Evolutionary conservation across 345 rosid genomes (phyloP).

Genomic region (Heritiera littoralis): DNA sequence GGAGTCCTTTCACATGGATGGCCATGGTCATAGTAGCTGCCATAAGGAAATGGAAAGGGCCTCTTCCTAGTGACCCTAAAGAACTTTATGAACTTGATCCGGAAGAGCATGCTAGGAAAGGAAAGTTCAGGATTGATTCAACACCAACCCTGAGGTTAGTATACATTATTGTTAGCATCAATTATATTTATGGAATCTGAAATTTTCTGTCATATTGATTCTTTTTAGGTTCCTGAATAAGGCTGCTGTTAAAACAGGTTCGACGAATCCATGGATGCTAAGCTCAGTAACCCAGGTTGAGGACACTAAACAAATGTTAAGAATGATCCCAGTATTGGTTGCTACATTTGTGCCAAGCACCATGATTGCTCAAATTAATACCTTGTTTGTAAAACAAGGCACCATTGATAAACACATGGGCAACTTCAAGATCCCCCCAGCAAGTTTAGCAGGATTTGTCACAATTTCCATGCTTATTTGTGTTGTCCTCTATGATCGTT

Average conservation of each 20-base stretch:
- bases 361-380: slow-evolving; percentile 70
- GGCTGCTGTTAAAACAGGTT: slow-evolving; percentile 64
- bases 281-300: slow-evolving; percentile 85
- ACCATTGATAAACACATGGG: slow-evolving; percentile 63
- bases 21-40: slow-evolving; percentile 76
- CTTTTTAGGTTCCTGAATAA: slow-evolving; percentile 54
- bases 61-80: slow-evolving; percentile 45
- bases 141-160: slow-evolving; percentile 61
- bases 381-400: slow-evolving; percentile 89
- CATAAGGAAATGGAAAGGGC: slow-evolving; percentile 47
- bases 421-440: slow-evolving; percentile 65
- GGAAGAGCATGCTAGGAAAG: slow-evolving; percentile 46
- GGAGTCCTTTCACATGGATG: slow-evolving; percentile 79
- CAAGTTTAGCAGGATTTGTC: slow-evolving; percentile 60
- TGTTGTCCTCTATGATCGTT: slow-evolving; percentile 60
- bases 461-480: slow-evolving; percentile 64
- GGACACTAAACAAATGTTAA: slow-evolving; percentile 93
- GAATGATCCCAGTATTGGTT: slow-evolving; percentile 75
- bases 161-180: neutral
- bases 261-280: slow-evolving; percentile 56
- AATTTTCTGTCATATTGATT: neutral
- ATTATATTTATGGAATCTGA: neutral
- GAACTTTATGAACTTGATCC: slow-evolving; percentile 60
- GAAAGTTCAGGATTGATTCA: slow-evolving; percentile 57
- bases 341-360: slow-evolving; percentile 79